Percentiles rank a stretch among this genome's conserved stretches.
These are phyloP conservation scores for Sarocladium strictum DNA, from an alignment of 2,329 filamentous ascomycete genomes.

Conservation along the genomic window DNA sequence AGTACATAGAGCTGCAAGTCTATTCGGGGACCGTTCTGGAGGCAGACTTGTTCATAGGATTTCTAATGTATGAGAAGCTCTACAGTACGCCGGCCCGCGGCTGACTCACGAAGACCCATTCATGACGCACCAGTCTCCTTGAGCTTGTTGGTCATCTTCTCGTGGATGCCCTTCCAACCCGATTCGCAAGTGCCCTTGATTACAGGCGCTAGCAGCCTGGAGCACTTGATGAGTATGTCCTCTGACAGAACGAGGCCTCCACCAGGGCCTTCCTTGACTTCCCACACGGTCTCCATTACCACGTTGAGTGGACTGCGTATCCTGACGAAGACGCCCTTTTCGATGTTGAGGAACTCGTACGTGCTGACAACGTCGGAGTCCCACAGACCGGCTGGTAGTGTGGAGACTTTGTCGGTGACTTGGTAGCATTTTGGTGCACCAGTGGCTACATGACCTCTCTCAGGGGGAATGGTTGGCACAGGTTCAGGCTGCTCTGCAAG, in stretches of 20 bases:
- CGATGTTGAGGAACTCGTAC: constrained; percentile 46
- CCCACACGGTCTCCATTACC: constrained; percentile 49
- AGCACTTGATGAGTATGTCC: constrained; percentile 43
- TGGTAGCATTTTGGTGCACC: constrained; percentile 34
- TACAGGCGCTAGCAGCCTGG: constrained; percentile 40
- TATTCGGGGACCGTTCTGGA: too few species aligned
- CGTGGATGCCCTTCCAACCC: constrained; percentile 45
- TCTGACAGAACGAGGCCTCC: constrained; percentile 39
- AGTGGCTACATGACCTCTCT: constrained; percentile 16
- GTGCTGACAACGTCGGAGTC: constrained; percentile 47
- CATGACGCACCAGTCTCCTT: constrained; percentile 14
- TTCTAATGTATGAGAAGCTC: too few species aligned
- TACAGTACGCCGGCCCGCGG: not conserved
- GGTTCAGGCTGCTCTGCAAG: constrained; percentile 16
- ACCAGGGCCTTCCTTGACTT: constrained; percentile 25
- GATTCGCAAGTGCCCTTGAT: constrained; percentile 45
- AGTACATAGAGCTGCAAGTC: too few species aligned
- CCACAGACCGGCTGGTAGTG: constrained; percentile 50
- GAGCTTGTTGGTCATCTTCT: constrained; percentile 36
- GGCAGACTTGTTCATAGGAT: too few species aligned
- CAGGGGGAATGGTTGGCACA: constrained; percentile 26
- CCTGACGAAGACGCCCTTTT: constrained; percentile 44
- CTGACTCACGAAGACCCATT: not conserved
- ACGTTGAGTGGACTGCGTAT: constrained; percentile 45
- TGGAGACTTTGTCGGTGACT: constrained; percentile 44